Evolutionary conservation across 176 grass and related monocot genomes (phyloP), one percentile per base, ranked within the genome.

Genomic region (Eremochloa ophiuroides): DNA sequence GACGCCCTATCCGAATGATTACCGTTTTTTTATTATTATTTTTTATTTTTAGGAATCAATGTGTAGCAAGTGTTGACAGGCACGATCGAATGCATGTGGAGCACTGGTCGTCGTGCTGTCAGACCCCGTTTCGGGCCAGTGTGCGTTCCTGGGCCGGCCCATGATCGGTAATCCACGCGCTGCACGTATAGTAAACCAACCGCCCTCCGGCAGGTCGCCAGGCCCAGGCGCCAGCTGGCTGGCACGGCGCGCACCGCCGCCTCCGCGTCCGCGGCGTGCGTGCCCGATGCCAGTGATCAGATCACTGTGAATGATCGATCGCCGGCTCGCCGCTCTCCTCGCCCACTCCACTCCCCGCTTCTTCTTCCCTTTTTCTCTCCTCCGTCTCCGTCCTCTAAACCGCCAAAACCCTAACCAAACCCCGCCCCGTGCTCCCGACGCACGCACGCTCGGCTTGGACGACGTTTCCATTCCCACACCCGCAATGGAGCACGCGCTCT

Each of bases 401-500:
- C 17, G 26, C 83, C 31, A 62, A 30, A 80, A 80, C 76, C 58
- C 58, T 25, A 17, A 51, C 46, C 3, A 48, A 48, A 65, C 53
- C 40, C 46, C 4, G 20, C 73, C 27, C 23, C 53, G n/a, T 15
- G 2, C 6, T 41, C 14, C 18, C 83, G 25, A 17, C 35, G 68
- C 39, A n/a, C n/a, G n/a, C n/a, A n/a, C n/a, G n/a, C n/a, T n/a
- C n/a, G n/a, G n/a, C n/a, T n/a, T n/a, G n/a, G n/a, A n/a, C n/a
- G n/a, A n/a, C n/a, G n/a, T n/a, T n/a, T 27, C 14, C 10, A 1
- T 8, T 20, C 12, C 67, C 39, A 27, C 33, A 22, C 27, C 35
- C 77, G n/a, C n/a, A 86, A 86, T 86, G 84, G 6, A 10, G 69
- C 50, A 81, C 47, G 59, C 3, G 31, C 58, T 22, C 23, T 75